Base-by-base conservation (phyloP, 768 basidiomycete species). In the Leccinum disarticulatum region DNA sequence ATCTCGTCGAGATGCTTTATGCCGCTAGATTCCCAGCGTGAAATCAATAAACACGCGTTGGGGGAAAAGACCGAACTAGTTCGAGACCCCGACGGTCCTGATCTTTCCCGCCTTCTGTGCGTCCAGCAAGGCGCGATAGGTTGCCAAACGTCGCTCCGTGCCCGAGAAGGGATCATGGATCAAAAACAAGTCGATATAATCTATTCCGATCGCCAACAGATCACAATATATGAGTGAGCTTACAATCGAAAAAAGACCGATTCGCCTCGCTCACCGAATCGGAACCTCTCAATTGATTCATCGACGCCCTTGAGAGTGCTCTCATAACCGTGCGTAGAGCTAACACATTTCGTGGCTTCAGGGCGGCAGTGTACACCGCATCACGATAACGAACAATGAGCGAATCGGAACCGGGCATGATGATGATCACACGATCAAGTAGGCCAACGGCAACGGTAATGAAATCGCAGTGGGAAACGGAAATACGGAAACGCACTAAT, bases 121-220 rank as follows among this genome's bases (percentile, higher is more conserved):
- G 41, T 87, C 84, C 6, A 85, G 71, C 11, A 94, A 77, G 7
- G 88, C 90, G 53, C 78, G 84, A 76, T 88, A 93, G 0, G 89
- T 87, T 25, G 77, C 81, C n/a, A 93, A 75, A 22, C 91, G 86
- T 33, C 76, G 77, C 59, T 84, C 79, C 19, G 78, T 81, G 4
- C 88, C 90, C n/a, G 85, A 81, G 6, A 78, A 72, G 0, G 92
- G 86, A 61, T 87, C 85, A 63, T 93, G 91, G 30, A 93, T 90
- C 41, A 94, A 78, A 73, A 87, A 91, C 28, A 93, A 77, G 71
- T 93, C 90, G 31, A 88, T 75, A 66, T 87, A 86, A 31, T 80
- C 84, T 87, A 56, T 46, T 46, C n/a, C 35, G 43, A 56, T 52
- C 54, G 13, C 25, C 43, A 46, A 43, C 41, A 43, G 0, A 3